phyloP scores from a whole-genome alignment of 257 asterid species.

The Jasminum sambac region DNA sequence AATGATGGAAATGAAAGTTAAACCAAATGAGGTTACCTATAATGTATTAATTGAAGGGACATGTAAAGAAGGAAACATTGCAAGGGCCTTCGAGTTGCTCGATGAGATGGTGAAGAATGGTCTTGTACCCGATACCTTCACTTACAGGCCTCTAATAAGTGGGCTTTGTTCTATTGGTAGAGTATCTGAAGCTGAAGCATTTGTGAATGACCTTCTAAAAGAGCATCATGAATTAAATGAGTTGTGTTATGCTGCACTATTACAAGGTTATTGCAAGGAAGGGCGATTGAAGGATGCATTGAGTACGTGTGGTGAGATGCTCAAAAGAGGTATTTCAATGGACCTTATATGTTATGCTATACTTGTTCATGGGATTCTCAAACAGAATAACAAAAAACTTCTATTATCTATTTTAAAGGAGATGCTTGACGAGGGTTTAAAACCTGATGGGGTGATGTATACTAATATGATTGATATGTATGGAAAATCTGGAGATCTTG shows the following conservation, averaged over 20 bases:
- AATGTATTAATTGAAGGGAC: constrained; percentile 80
- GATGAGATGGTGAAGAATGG: constrained; percentile 72
- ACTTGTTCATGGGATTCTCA: constrained; percentile 55
- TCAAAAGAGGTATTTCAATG: constrained; percentile 57
- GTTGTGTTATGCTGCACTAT: constrained; percentile 77
- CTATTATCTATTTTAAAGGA: constrained; percentile 45
- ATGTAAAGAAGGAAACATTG: constrained; percentile 55
- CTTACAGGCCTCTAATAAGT: constrained; percentile 65
- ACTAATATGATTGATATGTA: constrained; percentile 68
- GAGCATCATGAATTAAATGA: constrained; percentile 52
- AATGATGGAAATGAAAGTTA: constrained; percentile 59
- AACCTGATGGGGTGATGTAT: constrained; percentile 65
- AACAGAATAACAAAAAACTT: constrained; percentile 41
- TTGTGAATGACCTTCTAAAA: constrained; percentile 57
- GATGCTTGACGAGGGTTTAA: constrained; percentile 58
- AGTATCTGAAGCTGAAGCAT: constrained; percentile 61
- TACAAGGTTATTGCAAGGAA: constrained; percentile 65
- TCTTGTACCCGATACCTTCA: constrained; percentile 75
- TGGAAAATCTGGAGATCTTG: constrained; percentile 58
- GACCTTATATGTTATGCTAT: constrained; percentile 74
- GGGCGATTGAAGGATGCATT: constrained; percentile 69
- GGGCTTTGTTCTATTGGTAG: constrained; percentile 72
- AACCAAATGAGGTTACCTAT: constrained; percentile 76
- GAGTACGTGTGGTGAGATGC: constrained; percentile 49
- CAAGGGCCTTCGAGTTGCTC: constrained; percentile 65